Base-by-base conservation (phyloP, 78 protist genomes). In the Dictyostelium capitatum region DNA sequence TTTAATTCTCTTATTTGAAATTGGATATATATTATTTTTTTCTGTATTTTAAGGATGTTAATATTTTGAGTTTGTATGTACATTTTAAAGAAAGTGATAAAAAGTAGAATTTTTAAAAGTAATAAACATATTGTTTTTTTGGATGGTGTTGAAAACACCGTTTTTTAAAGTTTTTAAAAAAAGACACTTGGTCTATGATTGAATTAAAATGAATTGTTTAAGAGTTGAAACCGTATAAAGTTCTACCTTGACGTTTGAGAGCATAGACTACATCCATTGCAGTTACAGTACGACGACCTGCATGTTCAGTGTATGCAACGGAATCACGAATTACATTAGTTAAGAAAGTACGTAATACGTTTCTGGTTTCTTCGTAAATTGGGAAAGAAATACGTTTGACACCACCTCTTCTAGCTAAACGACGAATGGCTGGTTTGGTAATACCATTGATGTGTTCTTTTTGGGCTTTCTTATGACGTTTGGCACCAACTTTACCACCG, bases 401-500 rank as follows among this genome's bases (percentile, higher is more conserved):
- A 91, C 99, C 99, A 69, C 99, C 99, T 57, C 99, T 95, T 30
- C 99, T 95, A 7, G 99, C 99, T 15, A 98, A 95, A 73, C 99
- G 98, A 46, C 99, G 96, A 81, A 98, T 98, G 54, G 99, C 99
- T 67, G 99, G 99, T 96, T 97, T 97, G 94, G 99, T 98, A 89
- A 98, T 97, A 70, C 98, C 98, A 94, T 75, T 95, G 97, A 98
- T 97, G 97, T 89, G 94, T 78, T 98, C 98, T 70, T 98, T 97
- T 28, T 97, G 89, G 72, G 97, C 95, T 95, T 97, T 97, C 83
- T 97, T 91, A 78, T 98, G 99, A 56, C 98, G 97, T 98, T 98
- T 98, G 81, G 98, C 98, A 37, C 99, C 99, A 12, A 97, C 99
- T 97, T 98, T 98, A n/a, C 99, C 99, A 54, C 96, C 97, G 72